Conservation (phyloP, 2,329 filamentous ascomycete species). For the Fusarium nanum region DNA sequence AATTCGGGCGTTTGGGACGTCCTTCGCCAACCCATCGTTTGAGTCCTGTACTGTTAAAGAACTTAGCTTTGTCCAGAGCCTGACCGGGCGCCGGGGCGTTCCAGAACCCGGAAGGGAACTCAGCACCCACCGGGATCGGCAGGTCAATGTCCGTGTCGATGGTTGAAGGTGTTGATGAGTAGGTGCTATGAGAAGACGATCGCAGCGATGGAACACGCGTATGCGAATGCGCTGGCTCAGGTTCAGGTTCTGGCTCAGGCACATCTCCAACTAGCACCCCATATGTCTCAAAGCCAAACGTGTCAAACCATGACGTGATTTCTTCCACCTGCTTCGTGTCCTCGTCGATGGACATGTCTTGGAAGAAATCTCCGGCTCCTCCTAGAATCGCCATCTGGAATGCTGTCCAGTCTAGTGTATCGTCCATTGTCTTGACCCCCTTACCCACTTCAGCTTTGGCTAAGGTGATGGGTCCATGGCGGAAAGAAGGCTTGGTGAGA, state of each 20-base stretch:
- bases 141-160: conserved; percentile 52
- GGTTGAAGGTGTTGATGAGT: conserved; percentile 47
- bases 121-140: conserved; percentile 53
- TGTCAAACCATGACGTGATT: conserved; percentile 63
- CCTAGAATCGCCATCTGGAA: conserved; percentile 74
- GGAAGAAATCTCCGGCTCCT: conserved; percentile 64
- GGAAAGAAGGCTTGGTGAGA: conserved; percentile 60
- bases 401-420: conserved; percentile 70
- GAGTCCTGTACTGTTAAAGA: conserved; percentile 48
- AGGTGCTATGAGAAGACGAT: conserved; percentile 41
- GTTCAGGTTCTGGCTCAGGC: neutral
- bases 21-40: conserved; percentile 54
- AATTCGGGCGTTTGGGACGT: conserved; percentile 48
- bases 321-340: conserved; percentile 59
- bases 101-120: conserved; percentile 52
- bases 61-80: conserved; percentile 49
- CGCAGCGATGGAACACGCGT: conserved; percentile 25
- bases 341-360: conserved; percentile 58
- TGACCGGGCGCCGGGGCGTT: conserved; percentile 43
- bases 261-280: conserved; percentile 54
- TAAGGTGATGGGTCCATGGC: conserved; percentile 67
- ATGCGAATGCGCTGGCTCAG: conserved; percentile 4
- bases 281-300: conserved; percentile 59
- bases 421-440: conserved; percentile 57
- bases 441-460: conserved; percentile 57